Evolutionary conservation across 495 filamentous ascomycete species (phyloP), one percentile per base, ranked within the genome.

Genomic region (Thozetella sp.): DNA sequence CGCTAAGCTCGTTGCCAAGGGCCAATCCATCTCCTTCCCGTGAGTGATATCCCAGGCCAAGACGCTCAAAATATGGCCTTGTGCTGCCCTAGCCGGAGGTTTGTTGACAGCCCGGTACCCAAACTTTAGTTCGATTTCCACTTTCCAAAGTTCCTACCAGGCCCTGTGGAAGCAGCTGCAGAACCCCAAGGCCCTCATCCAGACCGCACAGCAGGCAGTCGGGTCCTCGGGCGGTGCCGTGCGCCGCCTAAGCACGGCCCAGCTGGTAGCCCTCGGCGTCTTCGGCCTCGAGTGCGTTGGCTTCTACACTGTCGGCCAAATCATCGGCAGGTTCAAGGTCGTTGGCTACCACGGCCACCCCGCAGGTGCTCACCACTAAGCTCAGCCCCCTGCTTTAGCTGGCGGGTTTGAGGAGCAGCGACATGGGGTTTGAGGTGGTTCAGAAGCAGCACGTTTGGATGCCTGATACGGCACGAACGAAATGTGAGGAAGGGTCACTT

Each of bases 271-370:
- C 22, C 86, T 78, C 55, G 91, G 89, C 69, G 90, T 99, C 55
- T 74, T 97, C 59, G 69, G 77, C 40, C 94, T 93, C 37, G 95
- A 99, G 80, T 83, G 92, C 53, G 75, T 99, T 58, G 95, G 95
- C 55, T 98, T 99, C 84, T 99, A 98, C 85, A 93, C 93, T 19
- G 86, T 99, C 22, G 95, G 95, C 58, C 93, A 97, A 85, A 98
- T 99, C 77, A 89, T 98, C 64, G 95, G 95, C 58, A 83, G 93
- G 58, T 81, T 93, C 76, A 97, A 98, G 88, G 72, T 99, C 61
- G 80, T 99, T 67, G 95, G 95, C 61, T 99, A 98, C 82, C 82
- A 86, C 72, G 92, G 91, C 67, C 84, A 90, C 63, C 63, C 72
- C 66, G 80, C 74, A 46, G 77, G 78, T 64, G 85, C 86, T 66